A percentile compares a stretch with the other conserved stretches of the same genome.
Evolutionary conservation across 2,329 filamentous ascomycete genomes (phyloP).

Genomic region (Ophiostoma sp.): DNA sequence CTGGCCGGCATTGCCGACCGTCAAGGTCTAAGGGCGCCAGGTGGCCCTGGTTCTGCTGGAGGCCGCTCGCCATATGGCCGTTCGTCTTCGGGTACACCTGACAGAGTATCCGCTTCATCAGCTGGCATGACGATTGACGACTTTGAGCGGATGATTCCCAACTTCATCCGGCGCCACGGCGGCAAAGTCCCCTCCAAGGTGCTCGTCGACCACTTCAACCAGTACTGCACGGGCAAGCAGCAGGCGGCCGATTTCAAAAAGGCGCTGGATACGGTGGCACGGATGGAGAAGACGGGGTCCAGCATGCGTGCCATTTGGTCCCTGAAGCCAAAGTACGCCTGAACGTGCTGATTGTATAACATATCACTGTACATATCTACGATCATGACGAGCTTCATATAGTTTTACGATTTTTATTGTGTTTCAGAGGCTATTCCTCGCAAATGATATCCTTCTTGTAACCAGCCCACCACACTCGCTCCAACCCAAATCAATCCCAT

Average conservation of each 20-base stretch:
- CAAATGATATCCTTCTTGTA: not conserved
- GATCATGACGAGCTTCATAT: not conserved
- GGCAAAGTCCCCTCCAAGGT: slow-evolving; percentile 80
- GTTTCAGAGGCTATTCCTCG: not conserved
- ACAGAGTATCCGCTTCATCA: slow-evolving; percentile 30
- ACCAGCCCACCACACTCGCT: slow-evolving; percentile 9
- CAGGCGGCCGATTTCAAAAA: slow-evolving; percentile 78
- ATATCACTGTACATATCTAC: not conserved
- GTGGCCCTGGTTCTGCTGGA: slow-evolving; percentile 29
- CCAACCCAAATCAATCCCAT: slow-evolving; percentile 4
- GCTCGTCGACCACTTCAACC: slow-evolving; percentile 87
- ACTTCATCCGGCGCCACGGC: slow-evolving; percentile 75
- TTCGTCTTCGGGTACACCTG: slow-evolving; percentile 50
- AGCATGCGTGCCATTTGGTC: slow-evolving; percentile 57
- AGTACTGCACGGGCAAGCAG: slow-evolving; percentile 67
- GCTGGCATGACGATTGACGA: slow-evolving; percentile 53
- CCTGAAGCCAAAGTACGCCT: slow-evolving; percentile 41
- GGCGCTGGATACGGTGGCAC: slow-evolving; percentile 75
- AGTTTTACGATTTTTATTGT: slow-evolving; percentile 22
- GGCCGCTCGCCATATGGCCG: slow-evolving; percentile 32
- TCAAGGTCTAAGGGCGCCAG: slow-evolving; percentile 49
- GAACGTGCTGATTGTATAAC: not conserved
- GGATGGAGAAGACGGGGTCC: slow-evolving; percentile 60
- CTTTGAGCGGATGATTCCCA: slow-evolving; percentile 70
- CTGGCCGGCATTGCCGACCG: slow-evolving; percentile 59